These are phyloP conservation scores for Aristolochia contorta DNA, from an alignment of 164 flowering plant species.

Conservation along the genomic window DNA sequence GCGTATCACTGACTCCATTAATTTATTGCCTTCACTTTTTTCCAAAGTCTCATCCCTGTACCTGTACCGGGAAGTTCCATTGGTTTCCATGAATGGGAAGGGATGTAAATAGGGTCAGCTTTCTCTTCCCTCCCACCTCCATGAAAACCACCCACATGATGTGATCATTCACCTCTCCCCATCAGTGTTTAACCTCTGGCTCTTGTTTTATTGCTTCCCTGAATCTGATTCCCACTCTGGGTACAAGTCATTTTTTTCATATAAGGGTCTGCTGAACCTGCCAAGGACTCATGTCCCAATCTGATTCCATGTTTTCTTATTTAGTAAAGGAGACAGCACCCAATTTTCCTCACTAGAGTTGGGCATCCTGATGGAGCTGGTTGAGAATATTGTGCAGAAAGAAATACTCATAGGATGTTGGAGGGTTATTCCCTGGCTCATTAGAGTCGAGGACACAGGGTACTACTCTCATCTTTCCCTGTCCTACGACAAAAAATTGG, in stretches of 20 bases:
- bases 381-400: too few relatives aligned
- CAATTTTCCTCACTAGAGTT: background rate
- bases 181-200: slow-evolving; percentile 2
- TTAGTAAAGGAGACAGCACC: too few relatives aligned
- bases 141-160: slow-evolving; percentile 3
- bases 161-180: slow-evolving; percentile 8
- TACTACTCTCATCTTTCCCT: too few relatives aligned
- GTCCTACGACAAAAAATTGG: too few relatives aligned
- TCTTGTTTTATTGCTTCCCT: slow-evolving; percentile 3
- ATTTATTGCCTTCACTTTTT: background rate
- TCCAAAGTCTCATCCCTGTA: slow-evolving; percentile 1
- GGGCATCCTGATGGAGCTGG: background rate
- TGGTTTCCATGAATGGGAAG: slow-evolving; percentile 4
- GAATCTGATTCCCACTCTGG: slow-evolving; percentile 13
- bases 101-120: slow-evolving; percentile 7
- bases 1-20: slow-evolving; percentile 4
- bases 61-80: slow-evolving; percentile 6
- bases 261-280: background rate
- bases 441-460: too few relatives aligned
- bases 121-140: background rate
- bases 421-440: too few relatives aligned
- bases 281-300: background rate
- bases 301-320: background rate
- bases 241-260: slow-evolving; percentile 6
- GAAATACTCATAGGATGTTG: too few relatives aligned